These are phyloP conservation scores for Angophora floribunda DNA, from an alignment of 345 rosid genomes.

Conservation along the genomic window DNA sequence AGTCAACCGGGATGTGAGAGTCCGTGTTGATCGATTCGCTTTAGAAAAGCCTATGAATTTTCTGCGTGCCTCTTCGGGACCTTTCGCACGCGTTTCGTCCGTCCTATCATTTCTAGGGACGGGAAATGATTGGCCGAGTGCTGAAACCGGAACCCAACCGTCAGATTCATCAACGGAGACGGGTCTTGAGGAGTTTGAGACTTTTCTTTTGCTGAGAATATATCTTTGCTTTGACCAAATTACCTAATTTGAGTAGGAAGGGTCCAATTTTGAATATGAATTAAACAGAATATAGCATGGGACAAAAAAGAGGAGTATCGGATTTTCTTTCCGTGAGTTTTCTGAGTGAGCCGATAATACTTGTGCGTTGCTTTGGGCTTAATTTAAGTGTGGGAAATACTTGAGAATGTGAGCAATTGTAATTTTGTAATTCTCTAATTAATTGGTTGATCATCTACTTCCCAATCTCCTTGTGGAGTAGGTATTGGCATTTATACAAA, in stretches of 20 bases:
- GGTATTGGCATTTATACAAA: no score
- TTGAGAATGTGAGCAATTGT: background rate
- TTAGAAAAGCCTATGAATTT: background rate
- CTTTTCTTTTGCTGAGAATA: background rate
- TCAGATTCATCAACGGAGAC: background rate
- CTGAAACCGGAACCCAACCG: background rate
- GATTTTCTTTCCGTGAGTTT: background rate
- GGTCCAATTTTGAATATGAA: background rate
- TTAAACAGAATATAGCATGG: rapidly evolving
- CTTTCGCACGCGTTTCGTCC: background rate
- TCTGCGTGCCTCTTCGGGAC: background rate
- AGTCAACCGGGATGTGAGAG: background rate
- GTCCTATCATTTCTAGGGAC: background rate
- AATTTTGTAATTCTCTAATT: no score
- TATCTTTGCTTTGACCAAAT: no score
- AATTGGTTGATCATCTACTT: background rate
- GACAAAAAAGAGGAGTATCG: background rate
- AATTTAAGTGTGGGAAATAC: background rate
- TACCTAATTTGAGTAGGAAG: background rate
- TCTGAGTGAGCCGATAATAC: background rate
- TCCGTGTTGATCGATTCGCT: background rate
- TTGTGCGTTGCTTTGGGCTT: background rate
- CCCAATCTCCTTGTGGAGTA: no score
- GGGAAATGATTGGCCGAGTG: background rate
- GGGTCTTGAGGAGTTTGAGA: background rate